These are phyloP conservation scores for Leucogyrophana mollusca DNA, from an alignment of 768 basidiomycete species.

Conservation along the genomic window DNA sequence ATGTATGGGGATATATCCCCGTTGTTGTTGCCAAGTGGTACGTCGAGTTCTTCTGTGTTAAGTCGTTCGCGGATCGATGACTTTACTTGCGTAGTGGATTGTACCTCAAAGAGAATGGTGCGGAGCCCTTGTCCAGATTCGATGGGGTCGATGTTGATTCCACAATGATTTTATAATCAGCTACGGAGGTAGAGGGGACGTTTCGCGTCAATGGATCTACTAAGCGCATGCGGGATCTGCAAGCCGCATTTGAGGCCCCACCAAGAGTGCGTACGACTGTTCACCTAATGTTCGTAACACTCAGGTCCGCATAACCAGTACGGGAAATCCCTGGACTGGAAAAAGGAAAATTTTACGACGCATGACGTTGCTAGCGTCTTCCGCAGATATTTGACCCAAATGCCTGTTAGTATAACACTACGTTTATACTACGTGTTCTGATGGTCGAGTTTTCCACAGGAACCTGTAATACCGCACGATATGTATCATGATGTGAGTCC, in stretches of 20 bases:
- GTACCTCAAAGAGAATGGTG: conserved; percentile 93
- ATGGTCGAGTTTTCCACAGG: conserved; percentile 45
- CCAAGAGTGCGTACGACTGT: conserved; percentile 59
- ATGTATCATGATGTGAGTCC: conserved; percentile 81
- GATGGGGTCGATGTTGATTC: not conserved
- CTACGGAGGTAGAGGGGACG: conserved; percentile 89
- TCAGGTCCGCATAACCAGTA: conserved; percentile 50
- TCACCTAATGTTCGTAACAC: conserved; percentile 14
- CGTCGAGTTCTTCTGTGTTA: conserved; percentile 24
- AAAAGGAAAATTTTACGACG: conserved; percentile 78
- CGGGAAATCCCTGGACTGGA: conserved; percentile 93
- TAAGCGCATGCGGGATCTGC: conserved; percentile 94
- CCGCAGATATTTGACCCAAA: conserved; percentile 90
- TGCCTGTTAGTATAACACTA: conserved; percentile 70
- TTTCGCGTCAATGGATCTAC: conserved; percentile 96
- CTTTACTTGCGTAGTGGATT: conserved; percentile 58
- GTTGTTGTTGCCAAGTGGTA: conserved; percentile 98
- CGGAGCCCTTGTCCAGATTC: conserved; percentile 11
- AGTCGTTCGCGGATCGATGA: conserved; percentile 1
- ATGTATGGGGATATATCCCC: conserved; percentile 93
- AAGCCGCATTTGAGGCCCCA: conserved; percentile 84
- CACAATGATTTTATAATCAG: conserved; percentile 30
- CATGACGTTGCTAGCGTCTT: conserved; percentile 98
- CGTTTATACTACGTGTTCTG: conserved; percentile 7
- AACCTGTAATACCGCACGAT: conserved; percentile 90